Base-by-base conservation (phyloP, 2,329 filamentous ascomycete species). In the Pyrenochaeta sp. region DNA sequence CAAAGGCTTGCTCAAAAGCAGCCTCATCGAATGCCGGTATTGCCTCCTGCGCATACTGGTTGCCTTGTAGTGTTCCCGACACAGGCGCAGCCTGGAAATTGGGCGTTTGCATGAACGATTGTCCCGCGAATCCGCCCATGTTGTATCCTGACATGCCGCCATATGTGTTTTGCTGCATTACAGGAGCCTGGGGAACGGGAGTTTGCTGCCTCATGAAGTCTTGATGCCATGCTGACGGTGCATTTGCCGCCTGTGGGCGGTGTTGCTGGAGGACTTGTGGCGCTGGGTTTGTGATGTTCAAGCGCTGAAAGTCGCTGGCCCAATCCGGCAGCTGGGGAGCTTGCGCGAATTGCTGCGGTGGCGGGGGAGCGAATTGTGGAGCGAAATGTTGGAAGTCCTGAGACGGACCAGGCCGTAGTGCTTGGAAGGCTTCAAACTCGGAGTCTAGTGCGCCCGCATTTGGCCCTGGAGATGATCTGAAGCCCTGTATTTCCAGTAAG, bases 351-450 rank as follows among this genome's bases (percentile, higher is more conserved):
- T 69, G 67, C 43, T 63, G 71, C 15, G 60, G 66, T 54, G 69
- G 66, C 45, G 75, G 72, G 67, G 78, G 47, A 58, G 77, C 66
- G 61, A 77, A 71, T 32, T 78, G 68, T 31, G 64, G 62, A 42
- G 53, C 64, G 43, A 67, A 64, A 43, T 72, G 70, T 47, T 75
- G 73, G 56, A 77, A 71, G 49, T 77, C 72, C 15, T 77, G 70
- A 47, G 77, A 73, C 43, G 75, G 70, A 11, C 69, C 70, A 33
- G 73, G 63, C 21, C 73, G 69, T 17, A 82, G 83, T 35, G 81
- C 79, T 73, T 90, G 87, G 61, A 91, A 91, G 40, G 87, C 85
- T 60, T 88, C 83, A 66, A 91, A 90, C 63, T 91, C 88, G 31
- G 81, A 79, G 64, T 91, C 87, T 50, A 90, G 70, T 4, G 81